phyloP scores from a whole-genome alignment of 768 basidiomycete genomes.

The Steccherinum ochraceum region DNA sequence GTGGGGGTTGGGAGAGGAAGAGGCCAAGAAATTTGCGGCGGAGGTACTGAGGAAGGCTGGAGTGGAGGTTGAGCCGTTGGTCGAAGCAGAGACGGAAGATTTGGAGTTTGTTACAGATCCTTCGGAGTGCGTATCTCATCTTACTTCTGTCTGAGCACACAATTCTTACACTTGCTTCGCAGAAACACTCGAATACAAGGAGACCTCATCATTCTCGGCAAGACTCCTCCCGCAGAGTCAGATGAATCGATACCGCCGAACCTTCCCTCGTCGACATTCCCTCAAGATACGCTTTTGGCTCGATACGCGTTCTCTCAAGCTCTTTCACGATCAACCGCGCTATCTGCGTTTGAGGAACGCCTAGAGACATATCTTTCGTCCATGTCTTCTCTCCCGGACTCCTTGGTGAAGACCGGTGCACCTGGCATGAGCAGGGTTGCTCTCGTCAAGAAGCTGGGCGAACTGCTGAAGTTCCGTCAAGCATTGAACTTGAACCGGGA shows the following conservation, averaged over 20 bases:
- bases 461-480: conserved; percentile 88
- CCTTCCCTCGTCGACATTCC: conserved; percentile 47
- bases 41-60: conserved; percentile 52
- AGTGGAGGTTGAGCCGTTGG: conserved; percentile 59
- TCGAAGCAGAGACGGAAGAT: conserved; percentile 78
- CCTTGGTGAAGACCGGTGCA: conserved; percentile 72
- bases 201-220: conserved; percentile 85
- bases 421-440: conserved; percentile 76
- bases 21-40: conserved; percentile 60
- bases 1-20: conserved; percentile 79
- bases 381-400: conserved; percentile 72
- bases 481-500: conserved; percentile 85
- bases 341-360: conserved; percentile 81
- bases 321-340: conserved; percentile 79
- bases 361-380: conserved; percentile 80
- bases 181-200: conserved; percentile 87
- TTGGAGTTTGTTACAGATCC: conserved; percentile 91
- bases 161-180: conserved; percentile 6
- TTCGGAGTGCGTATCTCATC: conserved; percentile 56
- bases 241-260: conserved; percentile 37
- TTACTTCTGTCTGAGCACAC: background rate
- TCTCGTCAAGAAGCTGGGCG: conserved; percentile 88
- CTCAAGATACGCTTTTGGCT: conserved; percentile 68
- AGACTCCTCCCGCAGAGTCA: conserved; percentile 52
- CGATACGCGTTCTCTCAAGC: conserved; percentile 92